Evolutionary conservation across 2,329 filamentous ascomycete species (phyloP).

Genomic region (Gnomoniopsis sp.): DNA sequence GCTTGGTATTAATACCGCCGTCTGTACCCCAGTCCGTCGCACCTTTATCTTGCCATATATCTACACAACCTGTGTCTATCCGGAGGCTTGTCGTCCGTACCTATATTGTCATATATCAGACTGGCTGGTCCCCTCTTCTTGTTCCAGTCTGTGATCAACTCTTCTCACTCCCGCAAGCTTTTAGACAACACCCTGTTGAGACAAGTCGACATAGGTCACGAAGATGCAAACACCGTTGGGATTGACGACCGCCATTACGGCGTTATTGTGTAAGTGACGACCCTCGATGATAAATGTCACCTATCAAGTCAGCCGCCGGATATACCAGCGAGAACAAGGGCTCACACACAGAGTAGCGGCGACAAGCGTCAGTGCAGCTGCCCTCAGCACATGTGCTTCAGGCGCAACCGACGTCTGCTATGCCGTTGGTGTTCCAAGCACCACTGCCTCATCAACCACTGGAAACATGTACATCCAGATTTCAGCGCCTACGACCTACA

Average conservation of each 20-base stretch:
- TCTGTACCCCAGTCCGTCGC: too few relatives aligned
- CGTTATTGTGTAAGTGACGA: slow-evolving; percentile 13
- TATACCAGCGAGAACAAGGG: neutral
- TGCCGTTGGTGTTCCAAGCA: slow-evolving; percentile 50
- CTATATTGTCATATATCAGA: neutral
- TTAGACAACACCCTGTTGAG: neutral
- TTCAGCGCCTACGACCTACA: slow-evolving; percentile 47
- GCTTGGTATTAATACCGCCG: too few relatives aligned
- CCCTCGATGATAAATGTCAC: neutral
- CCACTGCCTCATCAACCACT: slow-evolving; percentile 42
- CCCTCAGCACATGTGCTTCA: slow-evolving; percentile 38
- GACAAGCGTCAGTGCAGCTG: slow-evolving; percentile 26
- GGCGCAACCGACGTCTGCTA: slow-evolving; percentile 45
- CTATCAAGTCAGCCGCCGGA: neutral
- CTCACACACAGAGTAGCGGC: slow-evolving; percentile 17
- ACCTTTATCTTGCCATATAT: neutral
- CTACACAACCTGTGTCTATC: neutral
- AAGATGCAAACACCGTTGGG: slow-evolving; percentile 4
- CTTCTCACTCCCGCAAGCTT: neutral
- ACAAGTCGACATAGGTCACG: neutral
- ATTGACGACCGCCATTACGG: slow-evolving; percentile 9
- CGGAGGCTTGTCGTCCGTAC: neutral
- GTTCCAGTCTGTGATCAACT: too few relatives aligned
- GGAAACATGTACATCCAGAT: slow-evolving; percentile 62
- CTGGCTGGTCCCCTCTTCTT: neutral